phyloP scores from a whole-genome alignment of 768 basidiomycete species.

The Pleurotus pulmonarius region DNA sequence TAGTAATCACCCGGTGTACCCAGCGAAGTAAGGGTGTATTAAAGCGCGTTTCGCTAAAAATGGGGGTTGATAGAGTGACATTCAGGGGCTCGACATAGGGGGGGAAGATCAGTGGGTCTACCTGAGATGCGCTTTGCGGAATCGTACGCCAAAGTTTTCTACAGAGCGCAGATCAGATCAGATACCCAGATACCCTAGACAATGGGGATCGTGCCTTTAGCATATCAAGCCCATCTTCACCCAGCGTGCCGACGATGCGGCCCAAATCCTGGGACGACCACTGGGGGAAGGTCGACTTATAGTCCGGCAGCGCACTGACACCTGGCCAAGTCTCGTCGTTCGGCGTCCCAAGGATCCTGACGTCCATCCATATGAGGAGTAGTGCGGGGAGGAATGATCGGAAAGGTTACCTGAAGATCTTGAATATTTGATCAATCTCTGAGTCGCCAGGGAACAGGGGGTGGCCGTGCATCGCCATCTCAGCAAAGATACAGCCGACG shows the following conservation, averaged over 20 bases:
- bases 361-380: not conserved
- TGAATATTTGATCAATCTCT: slow-evolving; percentile 99
- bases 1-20: slow-evolving; percentile 27
- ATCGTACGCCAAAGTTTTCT: slow-evolving; percentile 81
- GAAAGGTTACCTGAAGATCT: slow-evolving; percentile 83
- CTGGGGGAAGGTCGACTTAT: slow-evolving; percentile 95
- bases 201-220: slow-evolving; percentile 46
- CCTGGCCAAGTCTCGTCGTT: slow-evolving; percentile 91
- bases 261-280: slow-evolving; percentile 80
- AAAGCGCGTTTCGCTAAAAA: slow-evolving; percentile 52
- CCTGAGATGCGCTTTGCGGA: slow-evolving; percentile 91
- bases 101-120: slow-evolving; percentile 22
- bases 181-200: not conserved
- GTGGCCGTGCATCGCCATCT: slow-evolving; percentile 92
- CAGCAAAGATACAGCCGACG: slow-evolving; percentile 98
- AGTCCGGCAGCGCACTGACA: slow-evolving; percentile 83
- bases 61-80: slow-evolving; percentile 39
- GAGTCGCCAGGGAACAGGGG: slow-evolving; percentile 98
- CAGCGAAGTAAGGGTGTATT: slow-evolving; percentile 45
- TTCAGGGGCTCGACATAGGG: slow-evolving; percentile 22
- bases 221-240: slow-evolving; percentile 76
- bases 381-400: not conserved
- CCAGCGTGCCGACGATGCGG: slow-evolving; percentile 64
- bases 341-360: slow-evolving; percentile 91
- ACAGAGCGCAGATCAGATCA: not conserved